phyloP scores from a whole-genome alignment of 495 filamentous ascomycete species.

The Hypomontagnella monticulosa region DNA sequence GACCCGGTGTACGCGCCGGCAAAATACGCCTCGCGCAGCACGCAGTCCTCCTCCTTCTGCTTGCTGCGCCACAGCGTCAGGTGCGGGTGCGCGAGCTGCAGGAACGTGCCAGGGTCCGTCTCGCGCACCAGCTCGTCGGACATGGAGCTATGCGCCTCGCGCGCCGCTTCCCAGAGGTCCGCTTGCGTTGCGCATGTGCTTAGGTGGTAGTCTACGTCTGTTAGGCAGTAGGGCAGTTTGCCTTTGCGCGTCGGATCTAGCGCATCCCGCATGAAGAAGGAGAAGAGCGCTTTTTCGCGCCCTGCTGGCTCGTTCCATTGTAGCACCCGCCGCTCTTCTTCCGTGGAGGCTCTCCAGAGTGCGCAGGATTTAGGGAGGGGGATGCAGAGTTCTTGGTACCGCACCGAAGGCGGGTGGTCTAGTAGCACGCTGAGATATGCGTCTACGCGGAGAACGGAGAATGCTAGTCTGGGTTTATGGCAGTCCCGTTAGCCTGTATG shows the following conservation, averaged over 20 bases:
- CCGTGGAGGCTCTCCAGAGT: constrained; percentile 43
- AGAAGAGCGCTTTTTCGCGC: constrained; percentile 46
- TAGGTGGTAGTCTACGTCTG: constrained; percentile 47
- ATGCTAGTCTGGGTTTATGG: constrained; percentile 39
- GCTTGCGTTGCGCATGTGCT: constrained; percentile 44
- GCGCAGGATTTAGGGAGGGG: constrained; percentile 42
- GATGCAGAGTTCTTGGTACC: constrained; percentile 48
- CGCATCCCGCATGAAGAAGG: constrained; percentile 44
- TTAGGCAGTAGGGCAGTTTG: constrained; percentile 41
- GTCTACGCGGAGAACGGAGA: constrained; percentile 46
- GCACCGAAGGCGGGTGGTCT: constrained; percentile 45
- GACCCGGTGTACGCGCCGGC: neutral
- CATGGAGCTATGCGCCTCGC: constrained; percentile 43
- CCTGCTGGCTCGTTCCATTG: constrained; percentile 49
- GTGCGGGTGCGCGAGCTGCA: constrained; percentile 28
- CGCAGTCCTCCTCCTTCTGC: constrained; percentile 27
- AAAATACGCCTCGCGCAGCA: constrained; percentile 20
- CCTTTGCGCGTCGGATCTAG: constrained; percentile 22
- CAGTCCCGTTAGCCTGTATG: neutral
- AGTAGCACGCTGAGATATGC: constrained; percentile 46
- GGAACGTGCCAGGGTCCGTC: constrained; percentile 24
- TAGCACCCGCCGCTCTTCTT: constrained; percentile 45
- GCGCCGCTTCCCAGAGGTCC: constrained; percentile 44
- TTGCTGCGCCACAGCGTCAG: constrained; percentile 35
- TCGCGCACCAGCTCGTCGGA: constrained; percentile 42